These are phyloP conservation scores for Centaurea solstitialis DNA, from an alignment of 129 eudicot genomes.

Conservation along the genomic window DNA sequence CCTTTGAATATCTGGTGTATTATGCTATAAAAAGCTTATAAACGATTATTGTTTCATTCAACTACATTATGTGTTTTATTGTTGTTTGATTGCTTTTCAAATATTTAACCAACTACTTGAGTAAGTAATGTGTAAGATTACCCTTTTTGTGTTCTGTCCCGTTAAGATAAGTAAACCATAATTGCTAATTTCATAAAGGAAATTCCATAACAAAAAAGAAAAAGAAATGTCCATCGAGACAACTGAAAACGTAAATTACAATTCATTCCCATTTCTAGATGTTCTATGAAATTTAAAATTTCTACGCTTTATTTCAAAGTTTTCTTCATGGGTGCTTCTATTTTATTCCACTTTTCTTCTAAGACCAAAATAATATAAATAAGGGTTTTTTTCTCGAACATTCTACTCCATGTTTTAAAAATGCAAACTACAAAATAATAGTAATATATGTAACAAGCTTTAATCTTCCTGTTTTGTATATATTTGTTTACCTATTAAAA, in stretches of 20 bases:
- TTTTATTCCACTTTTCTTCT: neutral
- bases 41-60: neutral
- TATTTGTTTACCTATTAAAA: too few species aligned
- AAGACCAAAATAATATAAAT: neutral
- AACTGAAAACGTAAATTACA: neutral
- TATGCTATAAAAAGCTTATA: neutral
- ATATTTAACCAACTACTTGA: neutral
- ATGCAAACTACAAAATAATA: neutral
- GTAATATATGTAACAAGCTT: neutral
- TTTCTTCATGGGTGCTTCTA: neutral
- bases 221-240: too few species aligned
- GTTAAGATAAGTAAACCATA: neutral
- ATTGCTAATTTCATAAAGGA: neutral
- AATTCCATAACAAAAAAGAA: neutral
- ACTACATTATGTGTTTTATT: too few species aligned
- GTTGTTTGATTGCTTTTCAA: neutral
- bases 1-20: neutral
- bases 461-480: too few species aligned
- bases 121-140: neutral
- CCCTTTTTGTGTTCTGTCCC: neutral
- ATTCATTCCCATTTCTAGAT: too few species aligned
- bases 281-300: neutral
- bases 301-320: neutral
- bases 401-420: neutral
- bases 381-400: neutral